Evolutionary conservation across 169 alveolate species (phyloP).

Genomic region (Plasmodium coatneyi): DNA sequence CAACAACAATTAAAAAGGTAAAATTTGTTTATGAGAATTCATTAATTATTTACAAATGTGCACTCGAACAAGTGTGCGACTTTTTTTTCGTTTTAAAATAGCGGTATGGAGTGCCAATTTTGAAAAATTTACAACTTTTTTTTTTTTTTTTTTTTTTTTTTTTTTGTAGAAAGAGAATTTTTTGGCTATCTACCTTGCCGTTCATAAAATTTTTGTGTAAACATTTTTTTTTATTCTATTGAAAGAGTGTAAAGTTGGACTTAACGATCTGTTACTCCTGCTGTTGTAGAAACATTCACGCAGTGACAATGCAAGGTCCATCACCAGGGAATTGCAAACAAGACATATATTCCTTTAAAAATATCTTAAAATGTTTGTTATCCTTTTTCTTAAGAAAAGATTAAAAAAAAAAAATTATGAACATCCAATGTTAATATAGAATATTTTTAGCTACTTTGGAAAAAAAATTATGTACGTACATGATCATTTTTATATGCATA

Average conservation of each 20-base stretch:
- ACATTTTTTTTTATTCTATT: not conserved
- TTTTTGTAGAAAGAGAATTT: not conserved
- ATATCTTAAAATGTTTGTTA: not conserved
- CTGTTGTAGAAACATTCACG: not conserved
- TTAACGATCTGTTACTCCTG: not conserved
- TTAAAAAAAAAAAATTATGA: slow-evolving; percentile 14
- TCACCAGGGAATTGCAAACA: not conserved
- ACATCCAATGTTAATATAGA: not conserved
- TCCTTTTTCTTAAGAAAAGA: not conserved
- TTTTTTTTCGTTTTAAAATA: not conserved
- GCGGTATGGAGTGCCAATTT: not conserved
- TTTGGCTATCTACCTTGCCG: not conserved
- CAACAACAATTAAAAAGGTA: not conserved
- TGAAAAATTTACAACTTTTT: not conserved
- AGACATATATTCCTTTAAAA: not conserved
- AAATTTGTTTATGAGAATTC: not conserved
- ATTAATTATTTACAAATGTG: slow-evolving; percentile 9
- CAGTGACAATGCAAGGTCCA: not conserved
- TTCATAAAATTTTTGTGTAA: not conserved
- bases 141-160: not conserved
- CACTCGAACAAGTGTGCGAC: not conserved
- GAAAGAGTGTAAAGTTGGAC: not conserved
- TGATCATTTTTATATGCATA: not conserved
- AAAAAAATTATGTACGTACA: slow-evolving; percentile 54
- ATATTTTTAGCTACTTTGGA: not conserved